Evolutionary conservation across 129 eudicot species (phyloP), one percentile per base, ranked within the genome.

Genomic region (Artemisia argyi): DNA sequence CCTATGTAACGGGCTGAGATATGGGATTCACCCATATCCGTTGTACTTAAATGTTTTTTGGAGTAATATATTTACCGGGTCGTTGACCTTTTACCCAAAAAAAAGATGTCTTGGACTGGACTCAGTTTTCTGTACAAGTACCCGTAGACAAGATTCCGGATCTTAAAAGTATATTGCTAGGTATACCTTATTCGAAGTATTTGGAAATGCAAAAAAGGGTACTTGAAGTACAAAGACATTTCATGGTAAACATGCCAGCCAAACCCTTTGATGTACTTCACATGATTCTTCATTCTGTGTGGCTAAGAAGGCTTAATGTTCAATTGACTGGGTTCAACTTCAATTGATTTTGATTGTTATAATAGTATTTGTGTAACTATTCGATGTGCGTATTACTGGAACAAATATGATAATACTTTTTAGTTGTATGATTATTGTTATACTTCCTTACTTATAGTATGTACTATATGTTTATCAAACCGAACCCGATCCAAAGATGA

Each of bases 281-380:
- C 52, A 88, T 88, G 91, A 84, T 88, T 6, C 62, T 88, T 48
- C 91, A 88, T 60, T 88, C 96, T 20, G 81, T 88, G 20, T 88
- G 96, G 91, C 85, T 88, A 10, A 76, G 96, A 32, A 76, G 96
- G 47, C 81, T 88, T 18, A 83, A 88, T 55, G 54, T 53, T 35
- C 74, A 83, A 0, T 42, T 65, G 50, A 32, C 12, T 6, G 19
- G 13, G 32, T 28, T 14, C 4, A 61, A 32, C 12, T 30, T 30
- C 35, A 30, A 30, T 30, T 61, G 4, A 61, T 32, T 18, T 28
- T 14, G 50, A 7, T 62, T 32, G 7, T 30, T 62, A 26, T 62
- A 28, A 28, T 4, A 4, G 35, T 4, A 30, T 30, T 30, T 30
- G 35, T 30, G 35, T 3, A 30, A 30, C 35, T 50, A 11, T 49